These are phyloP conservation scores for Cymodocea nodosa DNA, from an alignment of 116 monocot species.

Conservation along the genomic window DNA sequence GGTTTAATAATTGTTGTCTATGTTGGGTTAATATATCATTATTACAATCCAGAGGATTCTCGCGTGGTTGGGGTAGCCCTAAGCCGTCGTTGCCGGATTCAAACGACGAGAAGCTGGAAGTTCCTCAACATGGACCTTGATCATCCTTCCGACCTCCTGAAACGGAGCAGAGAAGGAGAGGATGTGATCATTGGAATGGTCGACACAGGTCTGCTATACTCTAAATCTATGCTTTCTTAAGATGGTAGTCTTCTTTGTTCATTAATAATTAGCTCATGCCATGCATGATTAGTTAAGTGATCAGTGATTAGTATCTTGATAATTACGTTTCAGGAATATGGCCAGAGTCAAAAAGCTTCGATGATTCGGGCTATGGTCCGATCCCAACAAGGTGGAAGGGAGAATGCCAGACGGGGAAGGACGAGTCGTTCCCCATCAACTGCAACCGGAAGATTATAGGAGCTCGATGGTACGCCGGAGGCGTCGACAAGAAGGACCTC, in stretches of 20 bases:
- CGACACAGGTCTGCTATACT: slow-evolving; percentile 20
- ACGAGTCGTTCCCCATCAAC: neutral
- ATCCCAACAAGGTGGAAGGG: slow-evolving; percentile 48
- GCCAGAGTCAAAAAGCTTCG: slow-evolving; percentile 56
- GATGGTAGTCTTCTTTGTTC: no score
- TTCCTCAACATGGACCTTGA: slow-evolving; percentile 13
- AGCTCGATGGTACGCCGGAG: slow-evolving; percentile 36
- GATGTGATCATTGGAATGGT: slow-evolving; percentile 43
- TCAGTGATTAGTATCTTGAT: neutral
- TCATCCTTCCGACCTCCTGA: slow-evolving; percentile 10
- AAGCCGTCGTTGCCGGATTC: slow-evolving; percentile 8
- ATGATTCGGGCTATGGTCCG: slow-evolving; percentile 20
- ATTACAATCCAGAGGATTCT: neutral
- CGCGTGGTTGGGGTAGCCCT: slow-evolving; percentile 11
- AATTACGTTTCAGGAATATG: slow-evolving; percentile 31
- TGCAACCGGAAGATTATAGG: slow-evolving; percentile 63
- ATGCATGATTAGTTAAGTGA: no score
- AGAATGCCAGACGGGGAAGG: slow-evolving; percentile 20
- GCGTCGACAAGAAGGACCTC: slow-evolving; percentile 1
- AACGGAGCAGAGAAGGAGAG: slow-evolving; percentile 27
- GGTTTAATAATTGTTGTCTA: no score
- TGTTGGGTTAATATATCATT: neutral
- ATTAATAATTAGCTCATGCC: no score
- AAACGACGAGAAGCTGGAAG: slow-evolving; percentile 38
- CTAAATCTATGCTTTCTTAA: no score